Evolutionary conservation across 495 filamentous ascomycete species (phyloP).

Genomic region (Staphylotrichum longicolle): DNA sequence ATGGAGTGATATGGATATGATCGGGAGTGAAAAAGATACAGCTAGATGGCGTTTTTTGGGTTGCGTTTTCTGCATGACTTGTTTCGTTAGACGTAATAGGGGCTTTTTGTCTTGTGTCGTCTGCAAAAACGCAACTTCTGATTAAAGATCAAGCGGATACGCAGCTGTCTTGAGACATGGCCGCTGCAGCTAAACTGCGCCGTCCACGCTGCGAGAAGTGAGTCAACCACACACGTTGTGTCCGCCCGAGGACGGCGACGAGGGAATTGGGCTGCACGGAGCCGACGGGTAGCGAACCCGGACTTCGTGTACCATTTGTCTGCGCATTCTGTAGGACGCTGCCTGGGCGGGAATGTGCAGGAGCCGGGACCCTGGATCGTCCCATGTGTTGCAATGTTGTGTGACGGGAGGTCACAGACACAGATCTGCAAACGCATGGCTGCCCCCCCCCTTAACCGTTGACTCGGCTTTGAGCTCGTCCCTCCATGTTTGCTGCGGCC

Average conservation of each 20-base stretch:
- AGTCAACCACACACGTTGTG: not conserved
- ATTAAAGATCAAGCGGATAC: too few species aligned
- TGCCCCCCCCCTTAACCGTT: not conserved
- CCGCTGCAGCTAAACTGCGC: not conserved
- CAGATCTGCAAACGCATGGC: constrained; percentile 6
- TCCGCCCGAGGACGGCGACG: not conserved
- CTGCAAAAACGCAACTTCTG: too few species aligned
- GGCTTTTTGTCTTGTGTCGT: too few species aligned
- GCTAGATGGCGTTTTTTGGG: too few species aligned
- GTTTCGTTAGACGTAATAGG: too few species aligned
- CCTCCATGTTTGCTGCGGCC: not conserved
- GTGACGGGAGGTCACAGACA: not conserved
- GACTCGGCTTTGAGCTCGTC: not conserved
- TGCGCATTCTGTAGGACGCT: not conserved
- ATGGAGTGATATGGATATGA: not conserved
- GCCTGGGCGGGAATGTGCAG: constrained; percentile 13
- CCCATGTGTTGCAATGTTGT: constrained; percentile 4
- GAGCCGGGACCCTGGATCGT: constrained; percentile 13
- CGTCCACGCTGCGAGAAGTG: not conserved
- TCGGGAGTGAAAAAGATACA: too few species aligned
- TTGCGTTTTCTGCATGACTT: too few species aligned
- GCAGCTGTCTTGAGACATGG: not conserved
- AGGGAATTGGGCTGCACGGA: not conserved
- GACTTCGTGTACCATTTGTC: not conserved
- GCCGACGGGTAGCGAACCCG: constrained; percentile 7